Conservation (phyloP, 805 yeast genomes). For the Starmerella ratchasimensis region DNA sequence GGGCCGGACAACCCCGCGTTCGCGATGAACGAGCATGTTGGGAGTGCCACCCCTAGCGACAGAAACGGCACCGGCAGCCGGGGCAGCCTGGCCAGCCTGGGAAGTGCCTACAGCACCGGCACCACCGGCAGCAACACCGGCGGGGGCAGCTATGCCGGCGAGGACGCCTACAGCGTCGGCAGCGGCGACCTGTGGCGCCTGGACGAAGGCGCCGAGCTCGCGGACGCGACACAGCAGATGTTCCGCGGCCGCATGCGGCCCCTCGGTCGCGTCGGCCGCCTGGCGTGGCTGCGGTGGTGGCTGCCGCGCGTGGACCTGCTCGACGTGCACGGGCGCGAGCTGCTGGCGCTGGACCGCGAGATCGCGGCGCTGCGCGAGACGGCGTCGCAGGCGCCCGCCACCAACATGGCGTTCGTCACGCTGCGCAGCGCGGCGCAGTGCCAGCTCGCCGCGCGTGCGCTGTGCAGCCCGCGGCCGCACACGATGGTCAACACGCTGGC, state of each 20-base stretch:
- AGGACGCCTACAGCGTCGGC: background rate
- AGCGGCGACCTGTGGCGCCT: background rate
- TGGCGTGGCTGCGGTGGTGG: slow-evolving; percentile 42
- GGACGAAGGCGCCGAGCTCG: background rate
- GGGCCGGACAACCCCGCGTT: slow-evolving; percentile 27
- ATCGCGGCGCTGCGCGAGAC: slow-evolving; percentile 45
- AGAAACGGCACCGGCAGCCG: background rate
- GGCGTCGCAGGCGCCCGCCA: slow-evolving; percentile 54
- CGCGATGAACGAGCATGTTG: slow-evolving; percentile 4
- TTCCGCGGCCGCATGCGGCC: slow-evolving; percentile 37
- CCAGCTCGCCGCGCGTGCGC: slow-evolving; percentile 93
- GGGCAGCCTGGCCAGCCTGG: background rate
- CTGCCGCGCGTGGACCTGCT: slow-evolving; percentile 63
- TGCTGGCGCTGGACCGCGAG: slow-evolving; percentile 56
- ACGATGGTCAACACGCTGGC: slow-evolving; percentile 72
- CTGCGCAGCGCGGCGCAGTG: slow-evolving; percentile 93
- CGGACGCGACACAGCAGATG: background rate
- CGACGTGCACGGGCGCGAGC: slow-evolving; percentile 53
- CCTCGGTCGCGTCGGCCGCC: slow-evolving; percentile 37
- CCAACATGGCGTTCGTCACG: slow-evolving; percentile 85
- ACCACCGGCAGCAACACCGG: background rate
- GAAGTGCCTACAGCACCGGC: background rate
- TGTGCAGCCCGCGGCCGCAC: slow-evolving; percentile 76
- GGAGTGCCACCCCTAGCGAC: background rate
- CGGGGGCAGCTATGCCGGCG: background rate